phyloP scores from a whole-genome alignment of 2,329 filamentous ascomycete species.

The Phaeosphaeria sp. region DNA sequence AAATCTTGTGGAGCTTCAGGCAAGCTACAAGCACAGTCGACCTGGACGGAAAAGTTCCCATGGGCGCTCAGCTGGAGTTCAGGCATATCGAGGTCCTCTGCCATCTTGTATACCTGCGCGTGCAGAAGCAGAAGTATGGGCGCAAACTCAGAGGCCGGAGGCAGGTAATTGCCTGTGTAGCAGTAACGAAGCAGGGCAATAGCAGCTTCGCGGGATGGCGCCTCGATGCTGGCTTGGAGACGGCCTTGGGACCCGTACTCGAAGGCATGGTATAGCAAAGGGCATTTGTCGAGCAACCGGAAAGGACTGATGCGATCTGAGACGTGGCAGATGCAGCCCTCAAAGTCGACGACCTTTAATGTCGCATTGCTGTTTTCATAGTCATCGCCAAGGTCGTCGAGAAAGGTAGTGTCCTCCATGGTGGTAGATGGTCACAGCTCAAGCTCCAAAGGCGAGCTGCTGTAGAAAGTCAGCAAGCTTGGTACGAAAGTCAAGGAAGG shows the following conservation, averaged over 20 bases:
- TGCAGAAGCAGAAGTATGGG: conserved; percentile 48
- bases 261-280: conserved; percentile 50
- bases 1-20: conserved; percentile 49
- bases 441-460: not conserved
- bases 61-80: conserved; percentile 50
- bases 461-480: too few relatives aligned
- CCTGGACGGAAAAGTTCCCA: conserved; percentile 48
- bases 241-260: conserved; percentile 40
- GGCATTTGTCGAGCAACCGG: conserved; percentile 45
- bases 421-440: conserved; percentile 5
- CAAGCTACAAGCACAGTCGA: conserved; percentile 49
- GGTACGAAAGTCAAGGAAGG: not conserved
- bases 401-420: conserved; percentile 35
- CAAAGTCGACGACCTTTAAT: conserved; percentile 41
- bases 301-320: conserved; percentile 37
- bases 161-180: conserved; percentile 50
- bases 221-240: conserved; percentile 49
- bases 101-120: conserved; percentile 51
- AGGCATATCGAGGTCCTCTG: conserved; percentile 49
- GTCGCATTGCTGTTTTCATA: conserved; percentile 28
- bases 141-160: conserved; percentile 24
- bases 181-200: conserved; percentile 51
- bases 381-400: conserved; percentile 15
- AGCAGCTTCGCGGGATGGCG: conserved; percentile 39
- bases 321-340: conserved; percentile 42